These are phyloP conservation scores for Boletus huronensis DNA, from an alignment of 768 basidiomycete genomes.

Conservation along the genomic window DNA sequence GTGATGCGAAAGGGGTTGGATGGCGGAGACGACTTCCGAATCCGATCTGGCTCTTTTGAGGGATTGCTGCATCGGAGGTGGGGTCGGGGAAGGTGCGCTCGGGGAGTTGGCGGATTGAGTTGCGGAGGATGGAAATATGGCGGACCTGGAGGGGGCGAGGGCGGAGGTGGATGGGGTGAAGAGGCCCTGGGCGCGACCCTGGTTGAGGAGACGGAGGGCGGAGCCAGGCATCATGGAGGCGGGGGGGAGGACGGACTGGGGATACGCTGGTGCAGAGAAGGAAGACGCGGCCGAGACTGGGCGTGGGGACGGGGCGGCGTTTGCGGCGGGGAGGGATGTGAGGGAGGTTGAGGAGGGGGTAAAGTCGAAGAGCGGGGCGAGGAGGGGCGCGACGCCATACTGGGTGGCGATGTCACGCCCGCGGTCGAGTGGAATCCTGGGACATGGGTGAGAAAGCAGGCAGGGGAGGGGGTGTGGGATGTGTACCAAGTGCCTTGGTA, in stretches of 20 bases:
- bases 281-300: conserved; percentile 69
- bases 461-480: conserved; percentile 4
- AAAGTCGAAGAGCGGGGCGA: conserved; percentile 92
- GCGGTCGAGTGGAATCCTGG: conserved; percentile 93
- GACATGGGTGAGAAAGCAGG: conserved; percentile 7
- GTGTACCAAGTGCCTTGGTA: conserved; percentile 98
- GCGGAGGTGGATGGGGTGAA: conserved; percentile 82
- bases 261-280: conserved; percentile 52
- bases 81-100: conserved; percentile 51
- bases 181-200: conserved; percentile 81
- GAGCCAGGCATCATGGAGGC: conserved; percentile 86
- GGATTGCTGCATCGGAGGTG: conserved; percentile 43
- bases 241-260: conserved; percentile 62
- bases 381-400: conserved; percentile 85
- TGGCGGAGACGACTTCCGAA: conserved; percentile 44
- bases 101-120: conserved; percentile 46
- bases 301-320: conserved; percentile 49
- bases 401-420: conserved; percentile 90
- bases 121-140: conserved; percentile 54
- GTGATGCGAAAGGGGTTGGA: conserved; percentile 12
- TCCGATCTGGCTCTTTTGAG: conserved; percentile 67
- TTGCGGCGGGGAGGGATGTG: conserved; percentile 56
- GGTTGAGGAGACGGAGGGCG: conserved; percentile 76
- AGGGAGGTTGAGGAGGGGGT: conserved; percentile 73
- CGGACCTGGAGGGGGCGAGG: conserved; percentile 40